Base-by-base conservation (phyloP, 148 eudicot species). In the Rhododendron williamsianum region DNA sequence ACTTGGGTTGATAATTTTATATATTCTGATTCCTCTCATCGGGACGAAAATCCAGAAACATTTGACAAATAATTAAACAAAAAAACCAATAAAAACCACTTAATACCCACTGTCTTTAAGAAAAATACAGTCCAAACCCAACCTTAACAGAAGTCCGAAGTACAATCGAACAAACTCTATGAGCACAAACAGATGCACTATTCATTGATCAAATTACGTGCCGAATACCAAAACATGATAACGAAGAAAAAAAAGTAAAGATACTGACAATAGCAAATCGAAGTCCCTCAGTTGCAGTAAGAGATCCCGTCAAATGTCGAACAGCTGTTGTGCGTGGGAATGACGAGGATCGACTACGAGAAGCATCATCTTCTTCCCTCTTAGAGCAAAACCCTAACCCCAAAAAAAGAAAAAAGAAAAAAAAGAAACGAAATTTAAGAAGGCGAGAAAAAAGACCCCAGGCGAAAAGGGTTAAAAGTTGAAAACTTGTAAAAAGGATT, bases 201-300 rank as follows among this genome's bases (percentile, higher is more conserved):
- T 23, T 3, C 15, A 45, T 43, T 45, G 81, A 43, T 43, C 4
- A 25, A 45, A 78, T 21, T 45, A 78, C 11, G 81, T 45, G 54
- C 43, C 19, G 5, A 65, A 60, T 19, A 21, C 58, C n/a, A 58
- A 46, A 18, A 80, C 2, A 78, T 25, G n/a, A 9, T 27, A 63
- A 63, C 18, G 9, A 4, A 65, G 36, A 0, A 69, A 10, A 11
- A 41, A 12, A 52, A 52, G 41, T 27, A 48, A 45, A 69, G 72
- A 85, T 49, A 86, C 94, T 82, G 21, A 93, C 98, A 89, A 95
- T 88, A 65, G 96, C 98, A 88, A 95, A 95, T 43, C 92, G 95
- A 81, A 93, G 92, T 6, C 97, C 96, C 86, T 91, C 91, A n/a
- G 94, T 89, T 83, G 87, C 89, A 38, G 89, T 89, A 83, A 95